Evolutionary conservation across 23 red algal genomes (phyloP).

Genomic region (Gracilaria caudata): DNA sequence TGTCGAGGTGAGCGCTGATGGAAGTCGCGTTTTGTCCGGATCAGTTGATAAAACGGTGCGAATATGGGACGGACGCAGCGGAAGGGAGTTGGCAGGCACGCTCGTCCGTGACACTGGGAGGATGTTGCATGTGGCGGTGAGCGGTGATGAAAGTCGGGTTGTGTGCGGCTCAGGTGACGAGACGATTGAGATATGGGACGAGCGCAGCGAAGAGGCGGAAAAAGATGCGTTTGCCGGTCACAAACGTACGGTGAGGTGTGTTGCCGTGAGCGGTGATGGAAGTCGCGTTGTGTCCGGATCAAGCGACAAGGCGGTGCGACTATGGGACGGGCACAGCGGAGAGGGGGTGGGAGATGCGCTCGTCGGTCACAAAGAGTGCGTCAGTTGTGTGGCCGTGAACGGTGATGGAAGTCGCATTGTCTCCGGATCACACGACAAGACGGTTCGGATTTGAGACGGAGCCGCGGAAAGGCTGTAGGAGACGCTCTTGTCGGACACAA

Average conservation of each 20-base stretch:
- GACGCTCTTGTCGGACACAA: neutral
- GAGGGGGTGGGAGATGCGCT: neutral
- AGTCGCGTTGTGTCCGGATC: neutral
- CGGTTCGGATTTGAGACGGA: slow-evolving; percentile 7
- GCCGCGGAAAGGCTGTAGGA: neutral
- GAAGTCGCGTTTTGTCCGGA: neutral
- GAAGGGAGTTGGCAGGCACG: neutral
- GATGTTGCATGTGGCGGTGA: neutral
- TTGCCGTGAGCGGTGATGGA: neutral
- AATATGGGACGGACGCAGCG: neutral
- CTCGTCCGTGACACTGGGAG: neutral
- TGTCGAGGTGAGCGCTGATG: neutral
- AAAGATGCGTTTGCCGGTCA: neutral
- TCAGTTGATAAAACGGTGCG: neutral
- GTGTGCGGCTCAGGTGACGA: neutral
- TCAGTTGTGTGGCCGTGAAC: neutral
- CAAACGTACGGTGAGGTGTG: neutral
- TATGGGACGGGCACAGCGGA: neutral
- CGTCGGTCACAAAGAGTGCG: neutral
- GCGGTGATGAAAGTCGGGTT: neutral
- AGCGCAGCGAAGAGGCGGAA: neutral
- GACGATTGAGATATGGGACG: slow-evolving; percentile 3
- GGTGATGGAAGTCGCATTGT: neutral
- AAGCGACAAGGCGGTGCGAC: neutral
- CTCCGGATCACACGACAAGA: neutral